phyloP scores from a whole-genome alignment of 1,139 yeast species.

The Kluyveromyces sp. region DNA sequence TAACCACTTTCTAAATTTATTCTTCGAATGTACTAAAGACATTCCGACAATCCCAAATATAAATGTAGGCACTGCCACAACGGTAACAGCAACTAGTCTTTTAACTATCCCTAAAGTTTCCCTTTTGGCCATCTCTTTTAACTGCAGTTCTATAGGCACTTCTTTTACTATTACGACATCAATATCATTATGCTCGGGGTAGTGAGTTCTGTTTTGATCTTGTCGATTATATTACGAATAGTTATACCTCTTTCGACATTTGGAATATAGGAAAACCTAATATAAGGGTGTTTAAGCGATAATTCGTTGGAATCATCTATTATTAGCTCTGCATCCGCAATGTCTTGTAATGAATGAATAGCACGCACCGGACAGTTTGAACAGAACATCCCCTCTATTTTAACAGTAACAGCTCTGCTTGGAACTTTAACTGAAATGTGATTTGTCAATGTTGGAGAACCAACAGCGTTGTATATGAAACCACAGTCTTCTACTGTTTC shows the following conservation, averaged over 20 bases:
- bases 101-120: constrained; percentile 43
- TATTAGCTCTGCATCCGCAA: constrained; percentile 50
- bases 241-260: constrained; percentile 31
- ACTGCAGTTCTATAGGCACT: constrained; percentile 55
- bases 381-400: constrained; percentile 65
- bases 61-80: constrained; percentile 62
- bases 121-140: constrained; percentile 40
- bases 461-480: constrained; percentile 43
- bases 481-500: constrained; percentile 59
- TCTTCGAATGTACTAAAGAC: constrained; percentile 45
- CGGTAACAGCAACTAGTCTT: constrained; percentile 43
- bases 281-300: constrained; percentile 46
- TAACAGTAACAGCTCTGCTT: constrained; percentile 49
- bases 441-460: constrained; percentile 36
- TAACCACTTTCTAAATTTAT: constrained; percentile 44
- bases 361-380: constrained; percentile 58
- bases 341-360: constrained; percentile 40
- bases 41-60: constrained; percentile 61
- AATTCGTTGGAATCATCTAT: constrained; percentile 43
- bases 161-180: constrained; percentile 49
- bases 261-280: constrained; percentile 60
- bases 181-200: constrained; percentile 38
- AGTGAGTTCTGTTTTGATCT: constrained; percentile 40
- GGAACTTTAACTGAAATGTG: constrained; percentile 40
- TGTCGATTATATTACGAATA: constrained; percentile 36